Evolutionary conservation across 305 asterid species (phyloP).

Genomic region (Ajuga reptans): DNA sequence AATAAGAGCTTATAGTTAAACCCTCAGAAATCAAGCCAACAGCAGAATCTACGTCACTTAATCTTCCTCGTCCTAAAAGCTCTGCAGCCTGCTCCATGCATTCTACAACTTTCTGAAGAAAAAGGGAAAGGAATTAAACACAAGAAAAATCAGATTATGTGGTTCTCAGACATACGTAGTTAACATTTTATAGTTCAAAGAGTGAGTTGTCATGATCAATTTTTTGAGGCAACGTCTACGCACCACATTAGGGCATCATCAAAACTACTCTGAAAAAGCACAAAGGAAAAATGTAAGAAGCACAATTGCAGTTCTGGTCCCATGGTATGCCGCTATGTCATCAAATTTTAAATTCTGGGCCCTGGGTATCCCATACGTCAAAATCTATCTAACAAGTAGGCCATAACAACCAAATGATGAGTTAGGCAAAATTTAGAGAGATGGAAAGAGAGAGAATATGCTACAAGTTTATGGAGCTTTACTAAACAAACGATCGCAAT

Average conservation of each 20-base stretch:
- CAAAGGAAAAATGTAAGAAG: neutral
- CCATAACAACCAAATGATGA: neutral
- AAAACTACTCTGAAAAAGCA: neutral
- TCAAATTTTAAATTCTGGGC: neutral
- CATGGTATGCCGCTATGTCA: neutral
- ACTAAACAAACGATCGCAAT: neutral
- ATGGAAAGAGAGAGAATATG: neutral
- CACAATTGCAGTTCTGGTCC: neutral
- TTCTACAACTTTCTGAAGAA: constrained; percentile 65
- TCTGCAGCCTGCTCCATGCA: constrained; percentile 56
- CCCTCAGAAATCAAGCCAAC: constrained; percentile 61
- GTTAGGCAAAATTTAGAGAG: neutral
- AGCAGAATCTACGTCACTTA: constrained; percentile 54
- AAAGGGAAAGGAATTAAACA: constrained; percentile 6
- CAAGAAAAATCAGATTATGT: constrained; percentile 12
- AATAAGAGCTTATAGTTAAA: constrained; percentile 60
- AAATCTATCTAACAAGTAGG: neutral
- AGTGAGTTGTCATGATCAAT: neutral
- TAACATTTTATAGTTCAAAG: constrained; percentile 1
- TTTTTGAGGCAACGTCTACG: neutral
- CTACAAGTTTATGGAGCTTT: constrained; percentile 8
- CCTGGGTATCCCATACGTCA: neutral
- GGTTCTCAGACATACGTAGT: neutral
- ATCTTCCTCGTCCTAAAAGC: constrained; percentile 45
- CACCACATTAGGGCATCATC: neutral